phyloP scores from a whole-genome alignment of 306 rosid genomes.

The Corylus americana region DNA sequence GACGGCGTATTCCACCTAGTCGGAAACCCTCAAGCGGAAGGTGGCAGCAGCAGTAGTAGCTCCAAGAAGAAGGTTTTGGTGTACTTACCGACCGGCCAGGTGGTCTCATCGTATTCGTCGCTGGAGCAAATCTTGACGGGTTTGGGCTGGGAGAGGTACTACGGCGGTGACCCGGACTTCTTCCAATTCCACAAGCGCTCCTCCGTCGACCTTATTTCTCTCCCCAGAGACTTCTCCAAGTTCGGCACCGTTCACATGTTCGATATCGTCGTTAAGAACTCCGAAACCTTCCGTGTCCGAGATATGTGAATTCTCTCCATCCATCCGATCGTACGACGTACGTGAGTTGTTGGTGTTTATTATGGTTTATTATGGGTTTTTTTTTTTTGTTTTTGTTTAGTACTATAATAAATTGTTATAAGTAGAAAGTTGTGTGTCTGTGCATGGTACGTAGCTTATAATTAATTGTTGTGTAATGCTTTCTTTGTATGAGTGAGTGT shows the following conservation, averaged over 20 bases:
- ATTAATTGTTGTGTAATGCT: background rate
- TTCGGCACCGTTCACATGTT: conserved; percentile 90
- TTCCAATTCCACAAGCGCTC: conserved; percentile 86
- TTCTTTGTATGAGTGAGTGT: conserved; percentile 9
- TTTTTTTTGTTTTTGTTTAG: background rate
- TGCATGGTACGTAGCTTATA: background rate
- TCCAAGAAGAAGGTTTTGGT: conserved; percentile 62
- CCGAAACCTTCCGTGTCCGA: conserved; percentile 83
- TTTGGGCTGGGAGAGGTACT: conserved; percentile 96
- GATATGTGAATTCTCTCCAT: conserved; percentile 43
- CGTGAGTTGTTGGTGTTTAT: background rate
- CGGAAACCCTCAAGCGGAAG: conserved; percentile 74
- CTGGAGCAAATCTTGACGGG: conserved; percentile 65
- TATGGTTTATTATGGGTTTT: background rate
- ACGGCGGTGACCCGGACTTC: conserved; percentile 76
- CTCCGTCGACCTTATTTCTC: conserved; percentile 87
- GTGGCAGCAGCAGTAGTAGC: conserved; percentile 30
- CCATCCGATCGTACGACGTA: background rate
- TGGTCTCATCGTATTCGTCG: conserved; percentile 57
- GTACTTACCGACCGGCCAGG: conserved; percentile 66
- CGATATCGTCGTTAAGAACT: conserved; percentile 82
- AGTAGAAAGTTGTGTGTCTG: background rate
- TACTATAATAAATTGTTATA: background rate
- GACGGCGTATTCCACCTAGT: conserved; percentile 69
- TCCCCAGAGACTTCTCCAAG: conserved; percentile 72